Conservation (phyloP, 2,329 filamentous ascomycete species). For the Pseudogymnoascus destructans region DNA sequence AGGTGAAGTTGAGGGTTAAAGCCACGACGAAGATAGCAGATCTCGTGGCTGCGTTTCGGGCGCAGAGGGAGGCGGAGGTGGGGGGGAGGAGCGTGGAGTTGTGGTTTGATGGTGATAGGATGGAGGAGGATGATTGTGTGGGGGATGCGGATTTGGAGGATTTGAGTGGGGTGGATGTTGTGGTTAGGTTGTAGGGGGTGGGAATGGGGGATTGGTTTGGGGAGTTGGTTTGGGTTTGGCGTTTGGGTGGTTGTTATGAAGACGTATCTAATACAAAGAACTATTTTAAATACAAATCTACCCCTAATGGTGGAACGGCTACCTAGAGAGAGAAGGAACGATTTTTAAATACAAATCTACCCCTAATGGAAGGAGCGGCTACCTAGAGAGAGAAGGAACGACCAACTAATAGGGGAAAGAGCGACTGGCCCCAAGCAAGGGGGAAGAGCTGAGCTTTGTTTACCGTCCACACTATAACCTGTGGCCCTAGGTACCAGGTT, state of each 20-base stretch:
- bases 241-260: not conserved
- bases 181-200: conserved; percentile 39
- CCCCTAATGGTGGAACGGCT: not conserved
- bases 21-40: conserved; percentile 46
- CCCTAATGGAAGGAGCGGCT: no score
- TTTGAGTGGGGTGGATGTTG: conserved; percentile 62
- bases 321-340: not conserved
- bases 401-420: not conserved
- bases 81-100: conserved; percentile 44
- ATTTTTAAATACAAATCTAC: not conserved
- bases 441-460: no score
- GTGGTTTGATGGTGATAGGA: conserved; percentile 61
- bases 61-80: conserved; percentile 35
- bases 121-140: conserved; percentile 48
- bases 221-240: not conserved
- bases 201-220: not conserved
- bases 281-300: not conserved
- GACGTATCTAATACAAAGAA: not conserved
- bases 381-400: not conserved
- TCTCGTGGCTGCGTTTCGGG: conserved; percentile 49
- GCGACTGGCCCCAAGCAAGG: not conserved
- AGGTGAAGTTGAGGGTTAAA: conserved; percentile 38
- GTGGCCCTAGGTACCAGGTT: no score
- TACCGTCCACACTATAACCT: no score
- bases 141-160: conserved; percentile 60